These are phyloP conservation scores for Nectriaceae sp. DNA, from an alignment of 2,329 filamentous ascomycete genomes.

Conservation along the genomic window DNA sequence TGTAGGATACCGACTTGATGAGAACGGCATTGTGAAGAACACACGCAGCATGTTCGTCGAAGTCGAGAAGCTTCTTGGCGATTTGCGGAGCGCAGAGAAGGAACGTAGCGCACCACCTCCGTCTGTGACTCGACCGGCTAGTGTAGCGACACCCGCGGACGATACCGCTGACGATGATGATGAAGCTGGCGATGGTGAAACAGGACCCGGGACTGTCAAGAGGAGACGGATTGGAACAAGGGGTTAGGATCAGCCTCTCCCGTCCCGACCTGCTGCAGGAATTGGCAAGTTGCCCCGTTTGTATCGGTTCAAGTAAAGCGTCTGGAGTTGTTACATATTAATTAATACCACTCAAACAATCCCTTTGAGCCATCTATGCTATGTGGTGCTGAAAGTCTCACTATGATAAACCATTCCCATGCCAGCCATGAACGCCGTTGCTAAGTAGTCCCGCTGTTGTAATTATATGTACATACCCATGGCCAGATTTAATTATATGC, in stretches of 20 bases:
- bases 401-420: too few relatives aligned
- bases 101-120: slow-evolving; percentile 43
- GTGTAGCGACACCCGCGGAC: slow-evolving; percentile 44
- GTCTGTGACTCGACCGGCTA: slow-evolving; percentile 36
- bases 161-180: slow-evolving; percentile 53
- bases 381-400: neutral
- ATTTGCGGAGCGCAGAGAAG: slow-evolving; percentile 74
- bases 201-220: slow-evolving; percentile 34
- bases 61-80: slow-evolving; percentile 76
- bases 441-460: neutral
- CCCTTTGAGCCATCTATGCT: slow-evolving; percentile 1
- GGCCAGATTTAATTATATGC: neutral
- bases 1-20: slow-evolving; percentile 68
- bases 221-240: slow-evolving; percentile 38
- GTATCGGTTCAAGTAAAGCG: too few relatives aligned
- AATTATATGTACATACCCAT: too few relatives aligned
- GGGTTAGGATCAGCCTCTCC: too few relatives aligned
- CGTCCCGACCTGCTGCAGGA: too few relatives aligned
- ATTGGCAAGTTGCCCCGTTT: too few relatives aligned
- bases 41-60: slow-evolving; percentile 88
- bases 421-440: slow-evolving; percentile 12
- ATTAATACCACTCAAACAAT: slow-evolving; percentile 19
- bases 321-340: slow-evolving; percentile 28
- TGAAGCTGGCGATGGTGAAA: slow-evolving; percentile 45
- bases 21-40: slow-evolving; percentile 85